phyloP scores from a whole-genome alignment of 768 basidiomycete genomes.

The Macrolepiota dolichaula region DNA sequence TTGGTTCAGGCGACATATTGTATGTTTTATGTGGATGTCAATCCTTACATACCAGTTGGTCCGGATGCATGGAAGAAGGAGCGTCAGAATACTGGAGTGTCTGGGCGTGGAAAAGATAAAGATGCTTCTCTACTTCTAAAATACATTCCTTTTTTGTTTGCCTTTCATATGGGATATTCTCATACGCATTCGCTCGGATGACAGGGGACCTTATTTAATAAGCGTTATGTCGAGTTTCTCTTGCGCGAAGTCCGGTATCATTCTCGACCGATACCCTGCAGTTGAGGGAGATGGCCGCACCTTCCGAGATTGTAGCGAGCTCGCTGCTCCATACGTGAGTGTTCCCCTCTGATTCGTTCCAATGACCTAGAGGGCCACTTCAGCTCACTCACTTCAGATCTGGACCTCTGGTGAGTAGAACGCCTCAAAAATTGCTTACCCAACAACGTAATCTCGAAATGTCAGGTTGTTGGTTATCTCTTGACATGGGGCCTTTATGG shows the following conservation, averaged over 20 bases:
- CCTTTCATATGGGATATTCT: too few species aligned
- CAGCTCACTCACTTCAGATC: not conserved
- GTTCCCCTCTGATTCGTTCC: not conserved
- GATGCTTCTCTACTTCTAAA: too few species aligned
- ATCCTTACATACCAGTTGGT: too few species aligned
- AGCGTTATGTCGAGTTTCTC: too few species aligned
- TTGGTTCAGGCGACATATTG: too few species aligned
- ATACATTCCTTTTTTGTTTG: too few species aligned
- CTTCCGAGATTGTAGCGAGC: not conserved
- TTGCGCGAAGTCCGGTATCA: not conserved
- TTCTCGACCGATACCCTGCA: not conserved
- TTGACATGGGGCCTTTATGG: conserved; percentile 27
- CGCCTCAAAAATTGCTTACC: not conserved
- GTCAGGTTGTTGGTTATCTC: conserved; percentile 28
- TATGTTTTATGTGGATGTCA: too few species aligned
- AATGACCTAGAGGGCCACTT: not conserved
- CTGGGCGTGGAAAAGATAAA: too few species aligned
- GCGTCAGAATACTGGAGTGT: too few species aligned
- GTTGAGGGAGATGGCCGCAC: not conserved
- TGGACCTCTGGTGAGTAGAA: not conserved
- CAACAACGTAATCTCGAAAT: not conserved
- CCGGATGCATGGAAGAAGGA: too few species aligned
- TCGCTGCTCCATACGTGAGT: not conserved
- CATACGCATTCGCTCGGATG: too few species aligned
- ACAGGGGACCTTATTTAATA: too few species aligned